Conservation (phyloP, 768 basidiomycete species). For the Trametes gibbosa region DNA sequence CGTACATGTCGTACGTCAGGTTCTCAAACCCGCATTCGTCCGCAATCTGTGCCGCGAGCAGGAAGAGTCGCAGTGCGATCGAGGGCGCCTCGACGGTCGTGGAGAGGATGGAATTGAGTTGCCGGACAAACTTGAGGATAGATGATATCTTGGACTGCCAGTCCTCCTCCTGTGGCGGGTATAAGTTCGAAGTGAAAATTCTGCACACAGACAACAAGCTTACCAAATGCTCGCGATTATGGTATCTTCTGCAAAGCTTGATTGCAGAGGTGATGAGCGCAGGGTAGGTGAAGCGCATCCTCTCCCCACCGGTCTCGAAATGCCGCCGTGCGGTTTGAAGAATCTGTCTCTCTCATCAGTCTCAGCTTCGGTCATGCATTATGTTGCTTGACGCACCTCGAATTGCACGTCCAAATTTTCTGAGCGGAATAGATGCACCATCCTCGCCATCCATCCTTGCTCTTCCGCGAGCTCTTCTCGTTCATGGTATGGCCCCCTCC, state of each 20-base stretch:
- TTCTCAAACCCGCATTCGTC: constrained; percentile 96
- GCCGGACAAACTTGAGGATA: constrained; percentile 92
- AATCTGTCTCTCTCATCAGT: constrained; percentile 46
- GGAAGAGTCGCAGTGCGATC: constrained; percentile 92
- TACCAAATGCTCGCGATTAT: constrained; percentile 72
- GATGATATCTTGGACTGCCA: constrained; percentile 85
- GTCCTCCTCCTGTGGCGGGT: constrained; percentile 61
- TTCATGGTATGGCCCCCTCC: constrained; percentile 66
- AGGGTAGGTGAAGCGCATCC: constrained; percentile 96
- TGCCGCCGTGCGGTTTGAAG: constrained; percentile 88
- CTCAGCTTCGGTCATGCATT: not conserved
- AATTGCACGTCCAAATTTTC: constrained; percentile 88
- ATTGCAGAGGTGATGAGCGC: constrained; percentile 92
- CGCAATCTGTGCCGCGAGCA: constrained; percentile 92
- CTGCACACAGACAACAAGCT: constrained; percentile 20
- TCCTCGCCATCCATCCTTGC: constrained; percentile 97
- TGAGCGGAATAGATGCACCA: constrained; percentile 93
- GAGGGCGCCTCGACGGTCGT: constrained; percentile 90
- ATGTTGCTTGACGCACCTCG: constrained; percentile 52
- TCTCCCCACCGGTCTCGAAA: constrained; percentile 88
- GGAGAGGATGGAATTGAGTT: constrained; percentile 88
- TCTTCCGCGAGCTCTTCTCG: constrained; percentile 95
- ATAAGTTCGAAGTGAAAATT: not conserved
- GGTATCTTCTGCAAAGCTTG: constrained; percentile 90
- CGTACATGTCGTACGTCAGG: constrained; percentile 95